These are phyloP conservation scores for Lathyrus aphaca DNA, from an alignment of 306 rosid species.

Conservation along the genomic window DNA sequence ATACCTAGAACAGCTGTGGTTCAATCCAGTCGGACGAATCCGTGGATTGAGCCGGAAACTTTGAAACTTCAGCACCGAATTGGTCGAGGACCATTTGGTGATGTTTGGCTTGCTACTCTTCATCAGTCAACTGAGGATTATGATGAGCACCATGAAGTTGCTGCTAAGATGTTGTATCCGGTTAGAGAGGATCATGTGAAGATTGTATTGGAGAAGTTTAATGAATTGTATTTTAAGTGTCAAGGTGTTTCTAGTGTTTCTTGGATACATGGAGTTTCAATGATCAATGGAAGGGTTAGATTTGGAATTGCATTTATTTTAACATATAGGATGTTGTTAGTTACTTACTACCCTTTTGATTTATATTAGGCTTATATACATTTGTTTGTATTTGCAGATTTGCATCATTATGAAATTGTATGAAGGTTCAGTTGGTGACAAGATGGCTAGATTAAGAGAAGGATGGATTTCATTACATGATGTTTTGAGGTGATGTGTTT, in stretches of 20 bases:
- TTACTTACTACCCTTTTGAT: constrained; percentile 11
- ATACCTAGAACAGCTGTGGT: constrained; percentile 52
- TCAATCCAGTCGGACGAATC: constrained; percentile 47
- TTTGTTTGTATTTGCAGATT: constrained; percentile 50
- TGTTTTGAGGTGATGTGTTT: constrained; percentile 53
- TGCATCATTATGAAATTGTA: constrained; percentile 83
- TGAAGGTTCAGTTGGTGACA: constrained; percentile 88
- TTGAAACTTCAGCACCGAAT: constrained; percentile 88
- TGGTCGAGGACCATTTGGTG: constrained; percentile 89
- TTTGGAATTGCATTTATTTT: constrained; percentile 20
- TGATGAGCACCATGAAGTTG: constrained; percentile 87
- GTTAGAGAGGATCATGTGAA: constrained; percentile 69
- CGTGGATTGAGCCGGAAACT: constrained; percentile 79
- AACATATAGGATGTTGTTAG: constrained; percentile 20
- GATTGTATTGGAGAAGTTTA: constrained; percentile 61
- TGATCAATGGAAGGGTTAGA: constrained; percentile 75
- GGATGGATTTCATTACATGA: constrained; percentile 70
- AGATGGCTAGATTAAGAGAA: constrained; percentile 72
- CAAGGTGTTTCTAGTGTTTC: constrained; percentile 59
- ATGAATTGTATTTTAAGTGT: constrained; percentile 60
- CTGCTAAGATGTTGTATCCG: constrained; percentile 76
- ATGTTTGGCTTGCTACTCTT: constrained; percentile 93
- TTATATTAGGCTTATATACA: constrained; percentile 32
- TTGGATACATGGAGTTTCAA: constrained; percentile 70
- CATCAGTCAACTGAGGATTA: constrained; percentile 80